phyloP scores from a whole-genome alignment of 2,329 filamentous ascomycete species.

The Cladosporium oxysporum region DNA sequence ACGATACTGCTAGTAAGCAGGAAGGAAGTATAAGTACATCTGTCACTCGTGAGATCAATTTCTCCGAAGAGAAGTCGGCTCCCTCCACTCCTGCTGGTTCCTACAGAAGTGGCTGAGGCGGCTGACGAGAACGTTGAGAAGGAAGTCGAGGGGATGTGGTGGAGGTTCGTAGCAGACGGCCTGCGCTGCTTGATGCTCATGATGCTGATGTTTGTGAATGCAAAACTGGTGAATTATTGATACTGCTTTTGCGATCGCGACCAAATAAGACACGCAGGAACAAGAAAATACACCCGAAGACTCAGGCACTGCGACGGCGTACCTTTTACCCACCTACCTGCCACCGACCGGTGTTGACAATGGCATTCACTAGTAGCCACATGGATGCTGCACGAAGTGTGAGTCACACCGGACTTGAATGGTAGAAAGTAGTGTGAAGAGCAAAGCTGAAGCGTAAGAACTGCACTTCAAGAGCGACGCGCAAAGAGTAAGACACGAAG shows the following conservation, averaged over 20 bases:
- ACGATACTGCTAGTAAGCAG: not conserved
- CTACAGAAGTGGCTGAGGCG: constrained; percentile 38
- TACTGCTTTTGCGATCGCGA: not conserved
- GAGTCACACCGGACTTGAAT: constrained; percentile 30
- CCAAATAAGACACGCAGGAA: constrained; percentile 16
- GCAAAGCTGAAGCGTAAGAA: constrained; percentile 23
- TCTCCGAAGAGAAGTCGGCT: constrained; percentile 50
- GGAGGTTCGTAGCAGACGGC: constrained; percentile 30
- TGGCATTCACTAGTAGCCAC: constrained; percentile 19
- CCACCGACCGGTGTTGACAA: constrained; percentile 25
- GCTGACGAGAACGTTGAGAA: constrained; percentile 37
- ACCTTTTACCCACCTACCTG: constrained; percentile 23
- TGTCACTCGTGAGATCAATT: constrained; percentile 47
- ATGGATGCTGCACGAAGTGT: constrained; percentile 30
- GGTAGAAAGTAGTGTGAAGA: constrained; percentile 22
- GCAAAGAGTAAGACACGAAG: constrained; percentile 33
- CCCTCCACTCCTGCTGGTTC: constrained; percentile 40
- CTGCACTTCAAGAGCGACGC: constrained; percentile 25
- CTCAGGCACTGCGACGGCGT: constrained; percentile 5
- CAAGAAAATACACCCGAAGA: not conserved
- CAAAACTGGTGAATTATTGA: not conserved
- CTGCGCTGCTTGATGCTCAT: constrained; percentile 35
- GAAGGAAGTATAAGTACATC: constrained; percentile 34
- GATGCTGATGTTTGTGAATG: constrained; percentile 11
- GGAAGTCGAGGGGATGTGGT: constrained; percentile 37